Evolutionary conservation across 345 rosid genomes (phyloP), one percentile per base, ranked within the genome.

Genomic region (Populus pruinosa): DNA sequence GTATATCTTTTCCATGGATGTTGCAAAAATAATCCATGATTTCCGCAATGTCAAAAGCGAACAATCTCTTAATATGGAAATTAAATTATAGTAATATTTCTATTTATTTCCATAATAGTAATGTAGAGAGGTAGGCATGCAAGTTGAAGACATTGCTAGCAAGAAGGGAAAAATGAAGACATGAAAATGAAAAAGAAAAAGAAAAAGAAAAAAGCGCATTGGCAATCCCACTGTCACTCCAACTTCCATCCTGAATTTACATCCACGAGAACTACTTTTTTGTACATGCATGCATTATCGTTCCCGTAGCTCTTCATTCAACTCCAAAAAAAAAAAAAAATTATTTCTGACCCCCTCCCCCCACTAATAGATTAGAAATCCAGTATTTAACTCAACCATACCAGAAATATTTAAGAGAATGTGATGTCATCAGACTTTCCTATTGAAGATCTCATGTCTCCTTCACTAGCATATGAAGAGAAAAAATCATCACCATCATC

Each of bases 401-500:
- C 69, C 56, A 27, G 70, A 41, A 61, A 65, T 53, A 20, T 27
- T 69, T 31, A 69, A 43, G 74, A 76, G 76, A 86, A 43, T 29
- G 39, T 18, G 77, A 82, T 77, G 25, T 87, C 87, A 73, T 87
- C 86, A 29, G 83, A 82, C 53, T 29, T 73, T 71, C 83, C 86
- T 82, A 78, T 84, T 21, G 83, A 79, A 38, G 85, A 80, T 39
- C 70, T 78, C 7, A n/a, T 50, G 10, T 89, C 89, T 53, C 79
- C 87, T 63, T 91, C 95, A 81, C 90, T 84, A 10, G 85, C 83
- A 77, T 76, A 49, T 0, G 89, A 85, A 44, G 95, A 90, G 73
- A 82, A 83, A 69, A 89, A 86, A 31, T 89, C 94, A 0, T 89
- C 98, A 2, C 89, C 91, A 2, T 69, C 73, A 13, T 83, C 87